Conservation (phyloP, 176 grass and related monocot species). For the Lolium perenne region DNA sequence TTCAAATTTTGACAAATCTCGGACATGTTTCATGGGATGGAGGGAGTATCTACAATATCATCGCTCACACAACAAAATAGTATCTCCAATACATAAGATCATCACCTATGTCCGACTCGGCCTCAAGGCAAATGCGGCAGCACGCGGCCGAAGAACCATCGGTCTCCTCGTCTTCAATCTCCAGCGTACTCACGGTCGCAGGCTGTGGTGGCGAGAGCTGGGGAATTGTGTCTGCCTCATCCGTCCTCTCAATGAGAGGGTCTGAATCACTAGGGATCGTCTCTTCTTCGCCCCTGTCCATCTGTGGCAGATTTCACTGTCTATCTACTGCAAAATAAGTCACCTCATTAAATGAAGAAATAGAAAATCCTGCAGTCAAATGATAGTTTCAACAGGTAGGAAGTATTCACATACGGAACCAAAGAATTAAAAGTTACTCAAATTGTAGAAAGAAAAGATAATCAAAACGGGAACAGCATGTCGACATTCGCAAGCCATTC, state of each 20-base stretch:
- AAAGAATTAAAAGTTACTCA: not conserved
- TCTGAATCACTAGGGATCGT: conserved; percentile 46
- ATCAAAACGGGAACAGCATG: not conserved
- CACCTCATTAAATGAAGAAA: conserved; percentile 22
- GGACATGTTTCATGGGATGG: too few species aligned
- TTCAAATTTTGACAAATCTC: too few species aligned
- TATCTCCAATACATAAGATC: conserved; percentile 9
- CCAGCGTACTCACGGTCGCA: conserved; percentile 41
- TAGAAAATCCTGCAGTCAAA: conserved; percentile 9
- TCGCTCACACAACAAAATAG: conserved; percentile 44
- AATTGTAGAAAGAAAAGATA: conserved; percentile 11
- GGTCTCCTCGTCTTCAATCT: conserved; percentile 82
- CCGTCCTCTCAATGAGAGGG: conserved; percentile 51
- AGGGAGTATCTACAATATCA: not conserved
- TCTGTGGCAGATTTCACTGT: not conserved
- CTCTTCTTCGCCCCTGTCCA: conserved; percentile 51
- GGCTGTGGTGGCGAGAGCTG: conserved; percentile 36
- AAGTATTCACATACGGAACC: conserved; percentile 14
- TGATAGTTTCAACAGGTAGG: conserved; percentile 15
- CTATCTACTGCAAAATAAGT: conserved; percentile 7
- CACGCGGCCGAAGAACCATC: conserved; percentile 71
- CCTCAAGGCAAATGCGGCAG: conserved; percentile 94
- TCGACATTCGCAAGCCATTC: not conserved
- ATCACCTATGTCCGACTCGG: conserved; percentile 72
- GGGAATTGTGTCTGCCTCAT: conserved; percentile 9